Evolutionary conservation across 176 grass and related monocot species (phyloP), one percentile per base, ranked within the genome.

Genomic region (Oryza longistaminata): DNA sequence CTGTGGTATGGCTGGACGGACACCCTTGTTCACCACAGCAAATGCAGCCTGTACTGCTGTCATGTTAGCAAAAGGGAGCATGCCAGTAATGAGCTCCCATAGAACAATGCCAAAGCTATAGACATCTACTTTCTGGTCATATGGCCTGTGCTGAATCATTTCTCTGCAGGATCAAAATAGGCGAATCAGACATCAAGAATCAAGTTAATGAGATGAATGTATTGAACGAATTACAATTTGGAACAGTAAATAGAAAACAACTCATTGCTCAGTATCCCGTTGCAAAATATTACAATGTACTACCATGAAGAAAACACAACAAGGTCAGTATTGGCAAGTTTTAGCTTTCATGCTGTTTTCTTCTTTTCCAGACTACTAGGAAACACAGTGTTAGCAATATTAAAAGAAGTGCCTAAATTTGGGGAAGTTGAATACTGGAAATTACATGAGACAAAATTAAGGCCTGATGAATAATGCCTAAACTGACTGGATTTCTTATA

Each of bases 141-240:
- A 88, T 48, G 87, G 87, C 75, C 87, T 88, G 81, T 88, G 87
- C 74, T 88, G 87, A 64, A 88, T 88, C 87, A 88, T 88, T 60
- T 88, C 87, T 53, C 87, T 88, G 68, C 42, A 88, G 65, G 73
- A 31, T 27, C 48, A 61, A 70, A 83, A 43, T 9, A 68, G 3
- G 5, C 5, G 42, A 60, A 11, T 66, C 60, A 76, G 37, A 42
- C n/a, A 81, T 33, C 6, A 11, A 21, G 16, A 58, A n/a, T 27
- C 17, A 26, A 42, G 22, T 31, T 53, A 40, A 14, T 1, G 17
- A 85, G 0, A 7, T 27, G 29, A 40, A 53, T 44, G 43, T 6
- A 40, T 66, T 22, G 35, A 71, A 31, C 42, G 12, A 3, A 25
- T 69, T 66, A 80, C 46, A 14, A 13, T 74, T 71, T 64, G 19